phyloP scores from a whole-genome alignment of 495 filamentous ascomycete genomes.

The Parachaetomium inaequale region DNA sequence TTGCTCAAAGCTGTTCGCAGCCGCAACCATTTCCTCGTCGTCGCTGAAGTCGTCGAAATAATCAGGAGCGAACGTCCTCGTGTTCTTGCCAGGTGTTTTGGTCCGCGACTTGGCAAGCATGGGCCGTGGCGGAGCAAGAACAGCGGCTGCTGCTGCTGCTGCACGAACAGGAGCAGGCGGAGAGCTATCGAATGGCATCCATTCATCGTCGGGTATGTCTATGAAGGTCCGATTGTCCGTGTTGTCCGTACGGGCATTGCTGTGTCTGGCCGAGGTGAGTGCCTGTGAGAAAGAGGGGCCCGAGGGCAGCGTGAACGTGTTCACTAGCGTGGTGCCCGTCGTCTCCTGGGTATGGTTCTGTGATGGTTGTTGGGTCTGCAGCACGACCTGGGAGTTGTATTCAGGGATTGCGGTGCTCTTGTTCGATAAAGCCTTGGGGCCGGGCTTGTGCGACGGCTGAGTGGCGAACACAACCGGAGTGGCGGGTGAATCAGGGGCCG shows the following conservation, averaged over 20 bases:
- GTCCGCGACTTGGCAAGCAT: not conserved
- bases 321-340: not conserved
- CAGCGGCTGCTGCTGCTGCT: not conserved
- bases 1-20: constrained; percentile 55
- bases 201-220: constrained; percentile 35
- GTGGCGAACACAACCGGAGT: constrained; percentile 26
- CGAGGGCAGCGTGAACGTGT: not conserved
- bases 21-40: constrained; percentile 67
- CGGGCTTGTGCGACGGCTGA: constrained; percentile 15
- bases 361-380: constrained; percentile 47
- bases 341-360: constrained; percentile 2
- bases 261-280: not conserved
- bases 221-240: constrained; percentile 11
- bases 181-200: constrained; percentile 18
- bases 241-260: constrained; percentile 1
- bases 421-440: constrained; percentile 14
- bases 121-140: not conserved
- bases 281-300: not conserved
- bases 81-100: constrained; percentile 3
- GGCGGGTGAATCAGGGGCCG: constrained; percentile 20
- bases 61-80: not conserved
- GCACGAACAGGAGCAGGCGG: not conserved
- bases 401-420: constrained; percentile 32
- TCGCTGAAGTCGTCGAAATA: constrained; percentile 49
- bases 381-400: constrained; percentile 45